Base-by-base conservation (phyloP, 2,329 filamentous ascomycete species). In the Trichoderma afroharzianum region DNA sequence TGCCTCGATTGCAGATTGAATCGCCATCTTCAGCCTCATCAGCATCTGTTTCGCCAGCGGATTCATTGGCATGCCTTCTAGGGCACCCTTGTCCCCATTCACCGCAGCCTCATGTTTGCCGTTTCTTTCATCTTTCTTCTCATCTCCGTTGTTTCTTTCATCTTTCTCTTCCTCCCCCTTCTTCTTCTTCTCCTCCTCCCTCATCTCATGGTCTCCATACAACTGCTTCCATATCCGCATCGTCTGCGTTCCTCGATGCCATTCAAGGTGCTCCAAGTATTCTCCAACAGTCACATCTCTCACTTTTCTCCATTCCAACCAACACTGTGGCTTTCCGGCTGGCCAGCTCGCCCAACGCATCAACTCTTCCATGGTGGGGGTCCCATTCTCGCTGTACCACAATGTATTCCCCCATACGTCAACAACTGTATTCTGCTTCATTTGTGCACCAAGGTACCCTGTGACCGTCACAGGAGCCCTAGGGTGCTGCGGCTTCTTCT, bases 231-330 rank as follows among this genome's bases (percentile, higher is more conserved):
- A 50, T 3, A 14, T 18, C 28, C 8, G 4, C 8, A 36, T 6
- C 14, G 14, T 3, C 6, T 0, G 7, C 7, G n/a, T 28, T 33
- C 53, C 39, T 6, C 55, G 14, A n/a, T 43, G 1, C 24, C 8
- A 9, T 9, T 9, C 15, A 14, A 24, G 8, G 32, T 64, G 71
- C n/a, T 24, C 55, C 0, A 7, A 5, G 69, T 69, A 74, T 3
- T 59, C 50, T 3, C 57, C 15, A 3, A 18, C n/a, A 4, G 15
- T 11, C 4, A 72, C 18, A n/a, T 77, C 76, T 4, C n/a, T 30
- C 15, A 57, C 30, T 30, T 70, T 76, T 26, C 73, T 75, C 78
- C 78, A 79, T 66, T 79, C 78, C 5, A 79, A 59, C 77, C 77
- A 79, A 59, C 75, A 73, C 24, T 73, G 62, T 3, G 77, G 75